phyloP scores from a whole-genome alignment of 768 basidiomycete species.

The Mycena olivaceomarginata region DNA sequence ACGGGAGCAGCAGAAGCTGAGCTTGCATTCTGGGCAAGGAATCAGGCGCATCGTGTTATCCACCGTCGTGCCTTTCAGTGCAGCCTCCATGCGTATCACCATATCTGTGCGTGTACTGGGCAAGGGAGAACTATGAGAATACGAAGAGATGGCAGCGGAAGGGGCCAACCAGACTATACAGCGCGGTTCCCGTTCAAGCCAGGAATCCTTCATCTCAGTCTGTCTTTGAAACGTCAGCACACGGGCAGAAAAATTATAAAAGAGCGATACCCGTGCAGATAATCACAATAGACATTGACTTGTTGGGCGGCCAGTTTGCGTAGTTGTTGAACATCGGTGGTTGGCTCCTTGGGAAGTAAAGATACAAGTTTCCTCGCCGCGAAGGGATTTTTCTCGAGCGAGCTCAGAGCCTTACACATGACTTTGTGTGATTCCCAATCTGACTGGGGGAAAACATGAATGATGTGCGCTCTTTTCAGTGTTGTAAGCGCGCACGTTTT shows the following conservation, averaged over 20 bases:
- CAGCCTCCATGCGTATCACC: conserved; percentile 29
- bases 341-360: conserved; percentile 32
- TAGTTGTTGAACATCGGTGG: conserved; percentile 14
- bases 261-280: conserved; percentile 23
- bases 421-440: conserved; percentile 27
- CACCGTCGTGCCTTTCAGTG: conserved; percentile 23
- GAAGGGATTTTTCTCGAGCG: conserved; percentile 28
- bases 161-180: too few relatives aligned
- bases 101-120: conserved; percentile 20
- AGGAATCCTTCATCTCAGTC: conserved; percentile 26
- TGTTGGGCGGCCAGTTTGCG: conserved; percentile 10
- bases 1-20: conserved; percentile 26
- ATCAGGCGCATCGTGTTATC: conserved; percentile 26
- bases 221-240: conserved; percentile 30
- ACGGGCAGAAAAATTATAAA: conserved; percentile 21
- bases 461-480: conserved; percentile 7
- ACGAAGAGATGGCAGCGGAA: conserved; percentile 33
- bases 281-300: conserved; percentile 4
- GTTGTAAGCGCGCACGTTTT: too few relatives aligned
- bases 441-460: conserved; percentile 31
- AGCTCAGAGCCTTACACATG: conserved; percentile 31
- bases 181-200: conserved; percentile 23
- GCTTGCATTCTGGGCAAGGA: conserved; percentile 33
- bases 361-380: conserved; percentile 27
- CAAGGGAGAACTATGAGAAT: conserved; percentile 27